Evolutionary conservation across 2,329 filamentous ascomycete species (phyloP), one percentile per base, ranked within the genome.

Genomic region (Cadophora sp.): DNA sequence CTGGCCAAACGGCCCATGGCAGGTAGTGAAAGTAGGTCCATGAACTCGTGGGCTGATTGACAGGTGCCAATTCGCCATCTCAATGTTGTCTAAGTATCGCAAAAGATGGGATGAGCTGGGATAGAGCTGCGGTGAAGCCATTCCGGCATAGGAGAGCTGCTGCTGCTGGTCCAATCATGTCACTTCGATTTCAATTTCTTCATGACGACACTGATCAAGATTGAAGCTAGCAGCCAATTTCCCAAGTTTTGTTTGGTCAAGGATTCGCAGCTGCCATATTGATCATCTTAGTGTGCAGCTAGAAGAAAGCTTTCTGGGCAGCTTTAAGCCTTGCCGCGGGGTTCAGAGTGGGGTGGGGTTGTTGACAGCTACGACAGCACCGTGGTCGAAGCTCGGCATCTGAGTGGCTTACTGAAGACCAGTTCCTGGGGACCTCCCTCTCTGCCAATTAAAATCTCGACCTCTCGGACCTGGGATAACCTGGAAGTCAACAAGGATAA

Each of bases 61-160:
- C 64, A 66, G 67, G 46, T 64, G 60, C 53, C 59, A 69, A 69
- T 64, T 66, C 62, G 24, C 26, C 46, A 27, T 29, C 12, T 43
- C 56, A 27, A 19, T 22, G 12, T 16, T 43, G 26, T 19, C 22
- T 31, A 22, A 40, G 22, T n/a, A 12, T 14, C 24, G 5, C 12
- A 14, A 59, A 48, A 48, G 59, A 51, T 62, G 59, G 59, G 46
- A 51, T 24, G 43, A 50, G 46, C 26, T 62, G 37, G 37, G 16
- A 43, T 16, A 43, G 2, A 43, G 19, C 11, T 43, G 40, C 12
- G 43, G 22, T 22, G n/a, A 48, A 22, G 43, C 43, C 11, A 48
- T 48, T 9, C 43, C 43, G 43, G 7, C 19, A 6, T n/a, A n/a
- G n/a, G 19, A 11, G 22, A 11, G 34, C 34, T 4, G n/a, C 6